Evolutionary conservation across 257 asterid species (phyloP), one percentile per base, ranked within the genome.

Genomic region (Solanum dulcamara): DNA sequence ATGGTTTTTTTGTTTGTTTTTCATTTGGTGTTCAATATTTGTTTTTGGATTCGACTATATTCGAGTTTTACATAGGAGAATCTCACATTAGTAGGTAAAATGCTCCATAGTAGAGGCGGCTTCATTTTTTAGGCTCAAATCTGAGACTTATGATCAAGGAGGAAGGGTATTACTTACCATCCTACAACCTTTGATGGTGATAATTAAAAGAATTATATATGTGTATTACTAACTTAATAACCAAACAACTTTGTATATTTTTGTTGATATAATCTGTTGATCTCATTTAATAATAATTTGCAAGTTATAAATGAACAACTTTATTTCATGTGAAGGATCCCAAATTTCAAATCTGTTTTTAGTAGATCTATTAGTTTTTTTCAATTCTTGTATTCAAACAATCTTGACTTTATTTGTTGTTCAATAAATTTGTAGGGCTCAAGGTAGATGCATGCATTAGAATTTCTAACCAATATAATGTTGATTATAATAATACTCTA

Each of bases 21-120:
- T 7, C 12, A 55, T 20, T 0, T 67, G 42, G 6, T 32, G 24
- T 67, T 6, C 3, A 15, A 32, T 15, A 66, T 7, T 20, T 5
- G 0, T 30, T 66, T 66, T 14, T 40, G 3, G 18, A 12, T 66
- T 3, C 3, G 6, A 66, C 6, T 30, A 66, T 30, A 15, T 32
- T 32, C 1, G 5, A 17, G 0, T 32, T 32, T 32, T 5, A 67
- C 7, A 4, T 67, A 7, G 5, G 3, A 0, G 32, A 32, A 18
- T 67, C 15, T 67, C 46, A 66, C 7, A 0, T 32, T 33, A 24
- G 1, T 3, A 66, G 7, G 0, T 30, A 32, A 66, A 64, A 66
- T 1, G 24, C 3, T 32, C 0, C 1, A 1, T 6, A 15, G 10
- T 5, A 15, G 1, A 30, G 6, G 0, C 7, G 12, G 7, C 10